These are phyloP conservation scores for Nicotiana obtusifolia DNA, from an alignment of 257 asterid genomes.

Conservation along the genomic window DNA sequence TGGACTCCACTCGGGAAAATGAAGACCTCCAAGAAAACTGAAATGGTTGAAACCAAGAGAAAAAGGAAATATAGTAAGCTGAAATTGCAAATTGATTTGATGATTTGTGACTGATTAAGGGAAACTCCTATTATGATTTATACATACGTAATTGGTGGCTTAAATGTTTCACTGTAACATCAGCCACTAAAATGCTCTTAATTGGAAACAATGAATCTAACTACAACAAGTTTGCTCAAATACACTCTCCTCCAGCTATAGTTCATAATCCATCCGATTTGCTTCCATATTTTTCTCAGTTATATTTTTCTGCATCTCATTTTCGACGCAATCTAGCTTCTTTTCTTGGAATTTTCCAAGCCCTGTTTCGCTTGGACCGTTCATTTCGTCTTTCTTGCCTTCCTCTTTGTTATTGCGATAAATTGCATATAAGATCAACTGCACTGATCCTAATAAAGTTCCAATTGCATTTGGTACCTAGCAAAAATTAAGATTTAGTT, in stretches of 20 bases:
- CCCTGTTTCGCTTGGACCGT: conserved; percentile 36
- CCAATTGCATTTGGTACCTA: conserved; percentile 82
- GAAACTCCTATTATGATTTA: not conserved
- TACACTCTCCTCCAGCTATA: not conserved
- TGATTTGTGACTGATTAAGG: not conserved
- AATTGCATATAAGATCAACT: conserved; percentile 49
- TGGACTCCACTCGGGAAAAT: not conserved
- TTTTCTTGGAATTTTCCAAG: not conserved
- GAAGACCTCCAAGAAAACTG: not conserved
- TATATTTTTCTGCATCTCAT: not conserved
- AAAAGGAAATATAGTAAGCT: not conserved
- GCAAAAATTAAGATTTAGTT: not conserved
- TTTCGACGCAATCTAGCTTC: not conserved
- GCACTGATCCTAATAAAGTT: conserved; percentile 52
- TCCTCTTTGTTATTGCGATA: conserved; percentile 42
- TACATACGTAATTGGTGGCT: not conserved
- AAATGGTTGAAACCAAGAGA: not conserved
- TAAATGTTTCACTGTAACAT: not conserved
- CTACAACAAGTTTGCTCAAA: not conserved
- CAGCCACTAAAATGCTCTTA: not conserved
- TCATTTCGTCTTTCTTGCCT: conserved; percentile 11
- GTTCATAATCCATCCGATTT: not conserved
- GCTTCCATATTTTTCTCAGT: not conserved
- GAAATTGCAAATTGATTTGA: not conserved
- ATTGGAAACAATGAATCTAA: not conserved